Percentiles rank a stretch among this genome's conserved stretches.
Evolutionary conservation across 1,139 yeast genomes (phyloP).

Genomic region (Nakaseomyces delphensis): DNA sequence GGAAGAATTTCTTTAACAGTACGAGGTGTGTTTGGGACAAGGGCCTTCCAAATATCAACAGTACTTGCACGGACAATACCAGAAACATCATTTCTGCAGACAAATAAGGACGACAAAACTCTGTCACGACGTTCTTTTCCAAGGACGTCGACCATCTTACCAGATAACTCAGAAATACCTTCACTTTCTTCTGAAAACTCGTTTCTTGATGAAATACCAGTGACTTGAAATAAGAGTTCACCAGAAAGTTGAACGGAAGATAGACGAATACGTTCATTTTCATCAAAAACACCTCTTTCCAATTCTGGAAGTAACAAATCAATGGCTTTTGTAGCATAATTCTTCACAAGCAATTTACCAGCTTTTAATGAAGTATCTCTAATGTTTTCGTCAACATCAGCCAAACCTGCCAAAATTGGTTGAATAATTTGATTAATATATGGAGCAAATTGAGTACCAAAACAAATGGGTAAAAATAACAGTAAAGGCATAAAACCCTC

Average conservation of each 20-base stretch:
- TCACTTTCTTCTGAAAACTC: conserved; percentile 61
- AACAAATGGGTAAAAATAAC: conserved; percentile 86
- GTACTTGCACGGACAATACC: conserved; percentile 84
- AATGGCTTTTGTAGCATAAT: conserved; percentile 88
- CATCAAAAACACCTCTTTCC: conserved; percentile 79
- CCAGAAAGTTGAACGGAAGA: conserved; percentile 97
- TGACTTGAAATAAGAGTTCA: conserved; percentile 85
- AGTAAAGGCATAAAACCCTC: conserved; percentile 91
- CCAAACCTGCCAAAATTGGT: conserved; percentile 82
- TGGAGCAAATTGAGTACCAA: conserved; percentile 87
- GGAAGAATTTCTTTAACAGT: conserved; percentile 93
- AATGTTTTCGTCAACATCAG: conserved; percentile 78
- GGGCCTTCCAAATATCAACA: conserved; percentile 94
- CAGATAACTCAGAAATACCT: conserved; percentile 51
- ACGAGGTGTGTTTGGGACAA: conserved; percentile 92
- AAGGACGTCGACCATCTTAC: conserved; percentile 64
- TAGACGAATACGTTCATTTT: conserved; percentile 77
- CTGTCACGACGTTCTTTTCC: conserved; percentile 87
- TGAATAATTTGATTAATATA: conserved; percentile 80
- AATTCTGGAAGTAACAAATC: conserved; percentile 90
- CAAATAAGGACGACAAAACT: conserved; percentile 71
- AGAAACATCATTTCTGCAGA: conserved; percentile 87
- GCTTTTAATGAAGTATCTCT: conserved; percentile 88
- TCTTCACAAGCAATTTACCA: conserved; percentile 83
- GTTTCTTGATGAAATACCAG: conserved; percentile 65